Percentiles rank a stretch among this genome's conserved stretches.
Conservation (phyloP, 208 protist species). For the Acanthamoeba royreba region DNA sequence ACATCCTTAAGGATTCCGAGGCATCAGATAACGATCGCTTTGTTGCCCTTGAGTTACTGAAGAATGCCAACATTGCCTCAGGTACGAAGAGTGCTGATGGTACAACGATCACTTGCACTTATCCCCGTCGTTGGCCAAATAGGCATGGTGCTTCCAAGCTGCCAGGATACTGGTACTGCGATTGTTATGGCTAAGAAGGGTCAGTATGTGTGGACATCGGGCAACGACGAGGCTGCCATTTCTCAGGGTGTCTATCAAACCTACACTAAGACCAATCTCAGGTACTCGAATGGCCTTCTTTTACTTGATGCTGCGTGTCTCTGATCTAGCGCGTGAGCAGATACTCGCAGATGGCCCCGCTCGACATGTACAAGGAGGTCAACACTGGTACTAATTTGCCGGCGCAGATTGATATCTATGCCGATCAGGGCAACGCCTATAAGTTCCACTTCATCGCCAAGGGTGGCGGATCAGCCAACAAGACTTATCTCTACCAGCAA, state of each 20-base stretch:
- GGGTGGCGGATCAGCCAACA: constrained; percentile 96
- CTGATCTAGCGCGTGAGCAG: neutral
- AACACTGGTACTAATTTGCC: constrained; percentile 97
- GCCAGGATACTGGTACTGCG: constrained; percentile 96
- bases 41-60: constrained; percentile 94
- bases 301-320: neutral
- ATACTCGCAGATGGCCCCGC: constrained; percentile 88
- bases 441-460: constrained; percentile 96
- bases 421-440: constrained; percentile 92
- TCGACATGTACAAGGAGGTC: constrained; percentile 94
- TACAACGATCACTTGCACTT: no score
- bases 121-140: constrained; percentile 17
- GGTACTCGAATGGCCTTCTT: constrained; percentile 78
- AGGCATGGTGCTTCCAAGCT: constrained; percentile 87
- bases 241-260: constrained; percentile 93
- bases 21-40: constrained; percentile 95
- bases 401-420: constrained; percentile 95
- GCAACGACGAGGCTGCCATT: constrained; percentile 87
- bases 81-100: constrained; percentile 53
- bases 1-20: constrained; percentile 94
- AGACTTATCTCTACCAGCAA: constrained; percentile 95
- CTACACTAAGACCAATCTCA: constrained; percentile 92
- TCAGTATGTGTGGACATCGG: constrained; percentile 85
- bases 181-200: constrained; percentile 95
- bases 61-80: constrained; percentile 94